Base-by-base conservation (phyloP, 176 grass and related monocot genomes). In the Aegilops sharonensis region DNA sequence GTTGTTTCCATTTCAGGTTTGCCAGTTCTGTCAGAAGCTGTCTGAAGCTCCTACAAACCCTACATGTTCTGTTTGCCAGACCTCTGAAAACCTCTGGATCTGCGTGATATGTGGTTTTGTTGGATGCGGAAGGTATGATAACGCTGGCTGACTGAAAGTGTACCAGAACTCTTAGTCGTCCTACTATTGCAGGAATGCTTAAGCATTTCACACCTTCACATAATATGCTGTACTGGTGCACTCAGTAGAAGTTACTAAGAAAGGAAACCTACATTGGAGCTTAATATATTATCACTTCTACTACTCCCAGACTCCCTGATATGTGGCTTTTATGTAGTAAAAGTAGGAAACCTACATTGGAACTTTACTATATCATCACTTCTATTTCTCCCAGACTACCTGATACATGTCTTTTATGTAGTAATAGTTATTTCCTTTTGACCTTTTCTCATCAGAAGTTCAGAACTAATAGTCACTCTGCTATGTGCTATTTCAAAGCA, bases 21-120 rank as follows among this genome's bases (percentile, higher is more conserved):
- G 97, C 30, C 97, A 94, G 75, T 92, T 95, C 79, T 95, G 88
- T 92, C 94, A 94, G 85, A 92, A 92, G 80, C 86, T 90, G 40
- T 89, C 92, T 67, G 86, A 93, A 71, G 91, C 94, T 85, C 91
- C 92, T 48, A 95, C 92, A 75, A 91, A 98, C 78, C 91, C 92
- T 48, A 95, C 93, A 78, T 98, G 96, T 86, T 95, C 96, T 81
- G 93, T 98, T 85, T 98, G 96, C 75, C 86, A 87, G 73, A 94
- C 91, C 34, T 87, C 90, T 42, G 90, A 90, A 94, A 92, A 98
- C 83, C 93, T 95, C 7, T 98, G 96, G 96, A 98, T 98, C 72
- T 98, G 97, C 85, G 82, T 98, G 39, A 95, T 98, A 60, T 98
- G 97, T 67, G 97, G 97, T 88, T 98, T 95, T 91, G 92, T 95